phyloP scores from a whole-genome alignment of 139 green algal genomes.

The Chlorella sorokiniana region DNA sequence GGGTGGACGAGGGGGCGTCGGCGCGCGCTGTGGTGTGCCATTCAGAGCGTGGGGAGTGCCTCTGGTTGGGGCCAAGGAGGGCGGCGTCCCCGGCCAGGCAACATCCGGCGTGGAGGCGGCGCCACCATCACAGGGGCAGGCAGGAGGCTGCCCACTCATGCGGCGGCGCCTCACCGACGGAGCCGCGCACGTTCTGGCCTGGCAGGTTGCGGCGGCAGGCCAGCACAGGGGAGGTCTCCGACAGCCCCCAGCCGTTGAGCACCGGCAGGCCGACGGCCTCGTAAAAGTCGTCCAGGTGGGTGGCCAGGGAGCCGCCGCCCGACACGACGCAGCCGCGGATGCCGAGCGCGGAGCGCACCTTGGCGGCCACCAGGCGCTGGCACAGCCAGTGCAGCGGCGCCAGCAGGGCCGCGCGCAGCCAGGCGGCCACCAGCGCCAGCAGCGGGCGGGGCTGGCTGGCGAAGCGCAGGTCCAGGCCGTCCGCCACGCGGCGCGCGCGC shows the following conservation, averaged over 20 bases:
- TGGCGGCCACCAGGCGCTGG: conserved; percentile 61
- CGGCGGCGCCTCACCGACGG: conserved; percentile 60
- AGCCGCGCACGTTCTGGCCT: conserved; percentile 76
- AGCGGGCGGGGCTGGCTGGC: conserved; percentile 39
- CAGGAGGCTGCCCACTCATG: too few species aligned
- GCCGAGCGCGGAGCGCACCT: conserved; percentile 64
- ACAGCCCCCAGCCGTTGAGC: conserved; percentile 94
- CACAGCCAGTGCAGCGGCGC: conserved; percentile 64
- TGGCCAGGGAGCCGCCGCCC: conserved; percentile 83
- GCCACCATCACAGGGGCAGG: background rate
- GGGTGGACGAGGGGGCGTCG: background rate
- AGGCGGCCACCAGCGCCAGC: conserved; percentile 50
- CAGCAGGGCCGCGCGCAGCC: conserved; percentile 60
- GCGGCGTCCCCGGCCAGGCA: too few species aligned
- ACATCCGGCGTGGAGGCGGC: too few species aligned
- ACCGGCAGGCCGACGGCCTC: conserved; percentile 80
- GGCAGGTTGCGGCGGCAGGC: conserved; percentile 62
- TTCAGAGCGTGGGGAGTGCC: too few species aligned
- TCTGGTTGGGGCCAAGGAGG: too few species aligned
- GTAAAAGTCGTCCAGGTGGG: conserved; percentile 92
- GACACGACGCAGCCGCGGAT: conserved; percentile 71
- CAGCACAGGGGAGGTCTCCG: conserved; percentile 91
- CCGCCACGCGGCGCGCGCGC: conserved; percentile 53
- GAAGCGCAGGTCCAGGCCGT: conserved; percentile 61
- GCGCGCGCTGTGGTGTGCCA: background rate